These are phyloP conservation scores for Cyclocybe cylindracea DNA, from an alignment of 768 basidiomycete species.

Conservation along the genomic window DNA sequence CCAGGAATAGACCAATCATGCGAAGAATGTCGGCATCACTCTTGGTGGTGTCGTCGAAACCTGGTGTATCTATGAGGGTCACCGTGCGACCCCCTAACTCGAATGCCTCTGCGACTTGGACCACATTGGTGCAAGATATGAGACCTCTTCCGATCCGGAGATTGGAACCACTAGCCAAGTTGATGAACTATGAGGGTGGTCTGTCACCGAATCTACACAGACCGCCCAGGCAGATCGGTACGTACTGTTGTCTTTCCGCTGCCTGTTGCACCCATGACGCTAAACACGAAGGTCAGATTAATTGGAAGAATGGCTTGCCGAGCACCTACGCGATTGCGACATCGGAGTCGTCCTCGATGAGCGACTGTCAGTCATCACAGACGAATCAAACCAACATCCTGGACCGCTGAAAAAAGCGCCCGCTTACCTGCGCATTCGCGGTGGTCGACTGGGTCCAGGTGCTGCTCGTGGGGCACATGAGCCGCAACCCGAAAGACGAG, in stretches of 20 bases:
- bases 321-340: no score
- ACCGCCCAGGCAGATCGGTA: not conserved
- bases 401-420: no score
- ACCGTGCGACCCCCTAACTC: conserved; percentile 13
- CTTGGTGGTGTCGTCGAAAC: conserved; percentile 24
- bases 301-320: no score
- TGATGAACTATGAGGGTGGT: conserved; percentile 20
- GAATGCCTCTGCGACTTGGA: conserved; percentile 19
- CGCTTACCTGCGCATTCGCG: no score
- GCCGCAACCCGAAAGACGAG: no score
- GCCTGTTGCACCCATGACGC: conserved; percentile 30
- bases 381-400: no score
- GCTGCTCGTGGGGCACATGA: no score
- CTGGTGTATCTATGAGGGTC: conserved; percentile 27
- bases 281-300: not conserved
- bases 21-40: conserved; percentile 24
- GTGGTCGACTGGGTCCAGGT: no score
- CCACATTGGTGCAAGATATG: conserved; percentile 20
- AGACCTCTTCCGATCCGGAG: conserved; percentile 14
- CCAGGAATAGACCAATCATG: conserved; percentile 25
- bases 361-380: no score
- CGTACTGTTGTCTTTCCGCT: conserved; percentile 30
- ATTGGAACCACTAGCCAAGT: conserved; percentile 9
- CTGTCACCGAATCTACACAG: not conserved
- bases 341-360: no score